These are phyloP conservation scores for Venturia nashicola DNA, from an alignment of 2,329 filamentous ascomycete genomes.

Conservation along the genomic window DNA sequence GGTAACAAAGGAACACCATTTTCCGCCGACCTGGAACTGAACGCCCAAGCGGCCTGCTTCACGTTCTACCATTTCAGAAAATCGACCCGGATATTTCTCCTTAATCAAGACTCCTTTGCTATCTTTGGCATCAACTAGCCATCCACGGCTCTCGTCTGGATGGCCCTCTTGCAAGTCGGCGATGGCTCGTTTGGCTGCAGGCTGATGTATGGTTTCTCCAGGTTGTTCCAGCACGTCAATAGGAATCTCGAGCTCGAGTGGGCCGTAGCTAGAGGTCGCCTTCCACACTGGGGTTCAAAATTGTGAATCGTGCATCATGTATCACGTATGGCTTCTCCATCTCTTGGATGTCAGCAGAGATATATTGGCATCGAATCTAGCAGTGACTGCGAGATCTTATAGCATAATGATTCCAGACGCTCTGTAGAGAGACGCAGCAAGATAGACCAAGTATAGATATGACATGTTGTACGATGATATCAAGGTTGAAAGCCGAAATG, in stretches of 20 bases:
- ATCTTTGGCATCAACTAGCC: constrained; percentile 29
- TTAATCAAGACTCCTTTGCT: constrained; percentile 30
- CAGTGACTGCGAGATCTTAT: background rate
- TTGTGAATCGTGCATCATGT: too few species aligned
- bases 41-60: constrained; percentile 56
- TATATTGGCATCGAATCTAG: background rate
- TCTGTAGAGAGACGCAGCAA: background rate
- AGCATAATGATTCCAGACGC: too few species aligned
- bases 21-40: constrained; percentile 53
- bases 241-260: constrained; percentile 52
- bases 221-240: constrained; percentile 36
- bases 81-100: constrained; percentile 33
- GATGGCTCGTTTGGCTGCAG: constrained; percentile 56
- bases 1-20: constrained; percentile 64
- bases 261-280: constrained; percentile 44
- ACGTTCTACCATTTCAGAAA: constrained; percentile 48
- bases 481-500: background rate
- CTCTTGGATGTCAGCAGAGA: background rate
- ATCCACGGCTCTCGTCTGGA: constrained; percentile 37
- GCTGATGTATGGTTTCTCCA: constrained; percentile 52
- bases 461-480: background rate
- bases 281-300: too few species aligned
- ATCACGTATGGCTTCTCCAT: too few species aligned
- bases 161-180: constrained; percentile 55
- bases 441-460: background rate